Conservation (phyloP, 1,139 yeast genomes). For the Saccharomyces hybrid region DNA sequence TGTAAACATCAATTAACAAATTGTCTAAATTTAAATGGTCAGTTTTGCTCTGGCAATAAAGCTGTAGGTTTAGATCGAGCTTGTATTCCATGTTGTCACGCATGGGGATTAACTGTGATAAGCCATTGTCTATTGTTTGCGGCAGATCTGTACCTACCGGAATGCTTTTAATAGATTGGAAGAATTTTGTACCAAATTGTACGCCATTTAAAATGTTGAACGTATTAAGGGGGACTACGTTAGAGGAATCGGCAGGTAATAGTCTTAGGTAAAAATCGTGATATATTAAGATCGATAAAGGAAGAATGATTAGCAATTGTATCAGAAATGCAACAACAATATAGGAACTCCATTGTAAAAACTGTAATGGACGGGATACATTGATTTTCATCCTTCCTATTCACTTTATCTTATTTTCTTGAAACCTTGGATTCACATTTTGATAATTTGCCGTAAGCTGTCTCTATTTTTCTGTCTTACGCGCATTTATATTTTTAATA, state of each 20-base stretch:
- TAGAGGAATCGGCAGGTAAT: constrained; percentile 26
- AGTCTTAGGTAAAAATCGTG: constrained; percentile 25
- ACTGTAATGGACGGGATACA: constrained; percentile 24
- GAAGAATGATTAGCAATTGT: constrained; percentile 23
- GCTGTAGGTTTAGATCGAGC: constrained; percentile 18
- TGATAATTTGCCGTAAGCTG: background rate
- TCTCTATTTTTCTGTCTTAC: background rate
- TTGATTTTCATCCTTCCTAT: constrained; percentile 21
- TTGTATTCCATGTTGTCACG: constrained; percentile 21
- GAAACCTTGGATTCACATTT: background rate
- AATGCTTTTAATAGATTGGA: constrained; percentile 12
- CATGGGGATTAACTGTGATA: constrained; percentile 17
- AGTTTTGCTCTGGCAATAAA: constrained; percentile 17
- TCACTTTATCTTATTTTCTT: background rate
- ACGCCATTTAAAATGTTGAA: constrained; percentile 3
- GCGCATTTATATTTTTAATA: background rate
- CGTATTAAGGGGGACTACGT: constrained; percentile 15
- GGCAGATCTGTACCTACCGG: constrained; percentile 15
- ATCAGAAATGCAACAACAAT: constrained; percentile 14
- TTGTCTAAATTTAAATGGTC: background rate
- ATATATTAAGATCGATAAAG: constrained; percentile 25
- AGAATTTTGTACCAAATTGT: constrained; percentile 3
- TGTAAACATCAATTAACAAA: background rate
- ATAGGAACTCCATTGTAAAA: constrained; percentile 26
- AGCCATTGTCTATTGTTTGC: constrained; percentile 16